Evolutionary conservation across 805 yeast species (phyloP), one percentile per base, ranked within the genome.

Genomic region (Sugiyamaella marilandica): DNA sequence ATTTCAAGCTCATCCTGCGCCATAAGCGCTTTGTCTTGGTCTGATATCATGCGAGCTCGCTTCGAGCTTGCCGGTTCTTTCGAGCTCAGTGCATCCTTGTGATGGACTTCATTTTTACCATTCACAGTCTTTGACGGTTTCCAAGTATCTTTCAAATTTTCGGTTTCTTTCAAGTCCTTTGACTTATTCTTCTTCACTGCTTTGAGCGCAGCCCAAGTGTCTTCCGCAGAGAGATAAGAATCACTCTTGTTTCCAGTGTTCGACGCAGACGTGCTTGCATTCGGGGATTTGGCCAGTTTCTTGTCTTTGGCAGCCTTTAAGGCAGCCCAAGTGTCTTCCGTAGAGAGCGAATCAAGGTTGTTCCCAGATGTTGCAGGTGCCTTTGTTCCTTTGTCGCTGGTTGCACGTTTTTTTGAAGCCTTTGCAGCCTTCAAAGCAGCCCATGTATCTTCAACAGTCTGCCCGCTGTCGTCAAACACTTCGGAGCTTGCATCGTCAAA

Each of bases 1-100:
- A 87, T 83, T 50, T 91, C 96, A 52, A 80, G 83, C 54, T 87
- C 95, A 59, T 87, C 95, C 56, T 77, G 75, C 46, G 71, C 70
- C 59, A 79, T 63, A 33, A 76, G 68, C 5, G 77, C 79, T 35
- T 73, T 72, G 35, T 82, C 83, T 2, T 74, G 74, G 1, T 79
- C 72, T 5, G 68, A 56, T 19, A 39, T 14, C 26, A 44, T 39
- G 19, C 51, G 53, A n/a, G 49, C 56, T 32, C 53, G 55, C 41
- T 52, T 46, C n/a, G 49, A 26, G 39, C 56, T 56, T 24, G 53
- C 52, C 16, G 26, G 47, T 7, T 57, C 48, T 26, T 51, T 52
- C 41, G 31, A 14, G n/a, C 32, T 21, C 44, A 29, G 51, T 19
- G 45, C 9, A 21, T 2, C 41, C 7, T 24, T 24, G 29, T 24